A percentile compares a stretch with the other conserved stretches of the same genome.
phyloP scores from a whole-genome alignment of 345 rosid species.

The Eucalyptus cloeziana region DNA sequence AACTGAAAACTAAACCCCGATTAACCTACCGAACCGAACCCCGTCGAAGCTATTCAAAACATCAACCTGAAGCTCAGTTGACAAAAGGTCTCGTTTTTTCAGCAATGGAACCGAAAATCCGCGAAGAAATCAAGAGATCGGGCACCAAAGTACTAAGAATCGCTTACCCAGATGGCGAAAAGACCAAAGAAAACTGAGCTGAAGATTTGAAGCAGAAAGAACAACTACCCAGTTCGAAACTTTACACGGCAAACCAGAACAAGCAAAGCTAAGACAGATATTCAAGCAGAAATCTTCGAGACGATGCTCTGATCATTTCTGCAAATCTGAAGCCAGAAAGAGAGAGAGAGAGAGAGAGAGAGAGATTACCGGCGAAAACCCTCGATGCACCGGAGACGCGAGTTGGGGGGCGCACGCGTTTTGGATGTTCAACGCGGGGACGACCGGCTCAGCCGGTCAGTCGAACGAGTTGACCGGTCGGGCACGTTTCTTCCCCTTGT shows the following conservation, averaged over 20 bases:
- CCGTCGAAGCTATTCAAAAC: neutral
- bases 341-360: neutral
- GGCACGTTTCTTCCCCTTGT: neutral
- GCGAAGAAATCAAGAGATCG: neutral
- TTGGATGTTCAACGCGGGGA: neutral
- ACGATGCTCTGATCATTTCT: neutral
- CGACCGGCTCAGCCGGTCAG: constrained; percentile 20
- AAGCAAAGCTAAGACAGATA: neutral
- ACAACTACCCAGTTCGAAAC: neutral
- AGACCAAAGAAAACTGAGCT: neutral
- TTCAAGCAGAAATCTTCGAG: neutral
- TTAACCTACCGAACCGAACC: neutral
- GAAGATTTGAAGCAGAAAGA: neutral
- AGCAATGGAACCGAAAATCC: neutral
- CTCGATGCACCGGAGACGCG: neutral
- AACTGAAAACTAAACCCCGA: neutral
- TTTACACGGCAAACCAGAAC: neutral
- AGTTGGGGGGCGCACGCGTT: neutral
- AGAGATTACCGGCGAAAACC: neutral
- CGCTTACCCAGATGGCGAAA: neutral
- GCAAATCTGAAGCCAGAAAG: neutral
- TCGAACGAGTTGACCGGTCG: neutral
- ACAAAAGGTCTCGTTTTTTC: neutral
- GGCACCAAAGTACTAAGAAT: neutral
- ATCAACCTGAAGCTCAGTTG: neutral